These are phyloP conservation scores for Quercus suber DNA, from an alignment of 306 rosid genomes.

Conservation along the genomic window DNA sequence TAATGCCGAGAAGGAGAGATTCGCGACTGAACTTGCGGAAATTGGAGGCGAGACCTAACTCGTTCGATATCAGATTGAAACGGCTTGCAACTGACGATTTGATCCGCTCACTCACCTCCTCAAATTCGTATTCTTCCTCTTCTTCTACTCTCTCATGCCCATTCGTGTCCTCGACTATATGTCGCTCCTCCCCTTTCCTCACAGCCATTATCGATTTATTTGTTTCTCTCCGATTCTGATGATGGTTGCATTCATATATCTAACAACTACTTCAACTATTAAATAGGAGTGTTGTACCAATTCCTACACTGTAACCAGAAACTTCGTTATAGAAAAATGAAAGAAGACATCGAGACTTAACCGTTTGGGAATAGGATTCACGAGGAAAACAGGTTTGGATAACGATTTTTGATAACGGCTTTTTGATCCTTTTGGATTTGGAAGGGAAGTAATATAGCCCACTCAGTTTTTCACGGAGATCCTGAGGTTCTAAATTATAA, in stretches of 20 bases:
- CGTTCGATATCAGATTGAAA: conserved; percentile 50
- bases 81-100: conserved; percentile 78
- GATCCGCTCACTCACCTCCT: conserved; percentile 52
- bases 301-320: neutral
- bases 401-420: neutral
- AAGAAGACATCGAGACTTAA: neutral
- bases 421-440: neutral
- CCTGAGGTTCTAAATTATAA: neutral
- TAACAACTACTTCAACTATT: neutral
- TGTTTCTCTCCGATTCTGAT: neutral
- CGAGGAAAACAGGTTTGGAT: neutral
- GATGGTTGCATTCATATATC: too few relatives aligned
- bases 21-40: conserved; percentile 50
- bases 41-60: conserved; percentile 39
- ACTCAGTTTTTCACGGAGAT: neutral
- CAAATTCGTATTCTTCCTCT: conserved; percentile 46
- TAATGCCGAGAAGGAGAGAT: conserved; percentile 47
- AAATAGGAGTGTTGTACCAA: neutral
- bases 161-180: neutral
- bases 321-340: neutral
- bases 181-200: neutral
- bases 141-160: conserved; percentile 29
- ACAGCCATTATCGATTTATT: neutral
- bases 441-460: neutral
- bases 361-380: neutral